Base-by-base conservation (phyloP, 73 alveolate species). In the Uronychia binucleata region DNA sequence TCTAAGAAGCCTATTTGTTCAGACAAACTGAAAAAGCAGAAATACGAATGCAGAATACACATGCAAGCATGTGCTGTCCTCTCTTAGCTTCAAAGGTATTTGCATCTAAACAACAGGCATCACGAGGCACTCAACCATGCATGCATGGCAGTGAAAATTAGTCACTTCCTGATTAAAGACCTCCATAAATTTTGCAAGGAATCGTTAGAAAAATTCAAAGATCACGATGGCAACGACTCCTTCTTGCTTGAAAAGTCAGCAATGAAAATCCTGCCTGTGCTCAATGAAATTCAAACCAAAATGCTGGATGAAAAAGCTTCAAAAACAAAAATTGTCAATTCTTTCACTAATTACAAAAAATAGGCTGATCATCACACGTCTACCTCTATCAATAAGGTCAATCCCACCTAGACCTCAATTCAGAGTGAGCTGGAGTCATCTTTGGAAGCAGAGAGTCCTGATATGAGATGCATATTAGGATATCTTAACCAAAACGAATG, bases 401-500 rank as follows among this genome's bases (percentile, higher is more conserved):
- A 14, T n/a, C 28, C n/a, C 74, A 5, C 28, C 76, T 60, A 60
- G 74, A 25, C 82, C 29, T 25, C 33, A n/a, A 58, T 27, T 82
- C 76, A 58, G 34, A 31, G 74, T 26, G 57, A 75, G n/a, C 19
- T 8, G 5, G 31, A 76, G 57, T 32, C 32, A 85, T 80, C 8
- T 30, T 27, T 11, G 19, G 26, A 46, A 78, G 8, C 28, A 1
- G 92, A 77, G 28, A 80, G 81, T 77, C 86, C 58, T 25, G 95
- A 89, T 57, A 89, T 89, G 95, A 57, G 90, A 33, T 58, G 84
- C 28, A 82, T 89, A 0, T 83, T 89, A 0, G 95, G 95, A 8
- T 89, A 76, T 59, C 82, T 89, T 26, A 89, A 89, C 78, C 76
- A 89, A 34, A 83, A 93, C 80, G 98, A 95, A 80, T 95, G 98